These are phyloP conservation scores for Coccomyxa sp. DNA, from an alignment of 139 green algal genomes.

Conservation along the genomic window DNA sequence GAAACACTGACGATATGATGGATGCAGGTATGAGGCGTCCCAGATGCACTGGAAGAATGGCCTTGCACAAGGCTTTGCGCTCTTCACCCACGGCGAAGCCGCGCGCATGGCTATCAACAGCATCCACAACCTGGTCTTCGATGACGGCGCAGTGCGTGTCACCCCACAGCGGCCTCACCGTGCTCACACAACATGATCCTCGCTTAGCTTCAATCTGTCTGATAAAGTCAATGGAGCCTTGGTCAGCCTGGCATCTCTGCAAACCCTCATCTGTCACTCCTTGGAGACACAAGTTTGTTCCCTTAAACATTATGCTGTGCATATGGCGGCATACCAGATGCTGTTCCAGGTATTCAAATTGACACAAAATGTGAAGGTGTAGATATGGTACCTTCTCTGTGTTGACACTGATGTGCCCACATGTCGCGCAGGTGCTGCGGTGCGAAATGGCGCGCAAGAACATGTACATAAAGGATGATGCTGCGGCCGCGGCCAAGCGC, in stretches of 20 bases:
- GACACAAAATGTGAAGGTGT: not conserved
- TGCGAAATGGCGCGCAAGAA: constrained; percentile 89
- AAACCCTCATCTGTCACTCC: too few species aligned
- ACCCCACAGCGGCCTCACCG: not conserved
- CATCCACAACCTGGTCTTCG: constrained; percentile 52
- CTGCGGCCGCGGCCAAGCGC: constrained; percentile 35
- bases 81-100: constrained; percentile 54
- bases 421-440: constrained; percentile 52
- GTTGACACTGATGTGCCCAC: not conserved
- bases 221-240: too few species aligned
- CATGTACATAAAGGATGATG: constrained; percentile 71
- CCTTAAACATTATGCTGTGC: not conserved
- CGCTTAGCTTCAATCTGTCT: not conserved
- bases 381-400: not conserved
- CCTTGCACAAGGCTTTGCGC: constrained; percentile 75
- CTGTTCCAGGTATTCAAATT: not conserved
- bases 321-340: not conserved
- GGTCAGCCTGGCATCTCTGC: too few species aligned
- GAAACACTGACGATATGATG: not conserved
- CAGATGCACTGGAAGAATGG: constrained; percentile 75
- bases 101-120: constrained; percentile 52
- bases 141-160: not conserved
- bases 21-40: constrained; percentile 37
- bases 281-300: not conserved
- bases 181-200: not conserved